Percentiles rank a stretch among this genome's conserved stretches.
These are phyloP conservation scores for Beverwykella pulmonaria DNA, from an alignment of 495 filamentous ascomycete species.

Conservation along the genomic window DNA sequence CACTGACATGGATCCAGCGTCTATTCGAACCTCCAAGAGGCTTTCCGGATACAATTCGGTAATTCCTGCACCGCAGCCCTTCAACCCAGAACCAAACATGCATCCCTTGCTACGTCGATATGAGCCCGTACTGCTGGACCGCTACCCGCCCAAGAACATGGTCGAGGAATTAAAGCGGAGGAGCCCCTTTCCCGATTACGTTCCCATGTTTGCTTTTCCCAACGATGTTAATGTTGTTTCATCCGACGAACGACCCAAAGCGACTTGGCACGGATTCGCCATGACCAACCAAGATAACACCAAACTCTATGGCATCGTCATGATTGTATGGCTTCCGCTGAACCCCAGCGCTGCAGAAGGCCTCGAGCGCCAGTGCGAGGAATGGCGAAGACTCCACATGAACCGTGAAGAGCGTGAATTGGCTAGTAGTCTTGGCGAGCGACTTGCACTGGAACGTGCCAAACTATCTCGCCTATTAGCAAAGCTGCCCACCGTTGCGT, in stretches of 20 bases:
- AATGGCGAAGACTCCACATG: slow-evolving; percentile 95
- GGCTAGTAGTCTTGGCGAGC: slow-evolving; percentile 87
- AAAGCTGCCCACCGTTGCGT: slow-evolving; percentile 74
- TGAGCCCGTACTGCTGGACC: slow-evolving; percentile 89
- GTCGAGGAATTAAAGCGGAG: slow-evolving; percentile 78
- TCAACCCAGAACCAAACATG: slow-evolving; percentile 88
- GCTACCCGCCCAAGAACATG: slow-evolving; percentile 84
- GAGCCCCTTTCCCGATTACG: slow-evolving; percentile 91
- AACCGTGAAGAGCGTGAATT: slow-evolving; percentile 92
- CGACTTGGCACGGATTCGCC: slow-evolving; percentile 97
- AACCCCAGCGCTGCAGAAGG: slow-evolving; percentile 79
- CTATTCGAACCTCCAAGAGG: slow-evolving; percentile 82
- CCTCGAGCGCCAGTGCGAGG: slow-evolving; percentile 87
- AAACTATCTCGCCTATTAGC: slow-evolving; percentile 86
- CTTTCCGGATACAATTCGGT: slow-evolving; percentile 98
- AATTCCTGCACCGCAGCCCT: slow-evolving; percentile 87
- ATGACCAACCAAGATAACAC: slow-evolving; percentile 95
- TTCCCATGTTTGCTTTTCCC: slow-evolving; percentile 98
- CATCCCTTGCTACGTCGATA: slow-evolving; percentile 92
- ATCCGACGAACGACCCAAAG: slow-evolving; percentile 85
- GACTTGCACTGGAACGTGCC: slow-evolving; percentile 85
- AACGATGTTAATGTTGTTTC: slow-evolving; percentile 97
- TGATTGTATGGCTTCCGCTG: slow-evolving; percentile 91
- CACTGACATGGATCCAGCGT: slow-evolving; percentile 63
- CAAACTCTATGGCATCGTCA: slow-evolving; percentile 85